Base-by-base conservation (phyloP, 208 protist genomes). In the Balamuthia mandrillaris region DNA sequence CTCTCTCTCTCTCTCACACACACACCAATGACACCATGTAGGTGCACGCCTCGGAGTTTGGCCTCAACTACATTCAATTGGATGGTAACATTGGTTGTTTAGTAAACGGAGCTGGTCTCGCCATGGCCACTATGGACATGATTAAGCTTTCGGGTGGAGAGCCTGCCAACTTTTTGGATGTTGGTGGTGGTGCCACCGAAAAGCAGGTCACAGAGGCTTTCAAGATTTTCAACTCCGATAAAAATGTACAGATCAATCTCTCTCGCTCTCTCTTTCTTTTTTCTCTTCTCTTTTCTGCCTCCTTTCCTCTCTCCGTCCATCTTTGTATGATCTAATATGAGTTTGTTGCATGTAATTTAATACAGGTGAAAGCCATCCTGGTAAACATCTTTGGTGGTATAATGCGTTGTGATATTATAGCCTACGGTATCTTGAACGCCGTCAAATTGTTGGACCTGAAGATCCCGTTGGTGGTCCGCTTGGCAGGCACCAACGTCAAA, bases 121-220 rank as follows among this genome's bases (percentile, higher is more conserved):
- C 98, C 60, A 99, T 99, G 98, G 98, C 98, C 24, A 99, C 98
- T 52, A 99, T 99, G 98, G 98, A 99, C 89, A 96, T 99, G 89
- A 99, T 99, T 88, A 98, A 98, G 81, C 92, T 98, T 10, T 90
- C 97, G 87, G 98, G 98, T 72, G 98, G 97, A 29, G 39, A 51
- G 18, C 98, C 98, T 51, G 98, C 98, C 44, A 99, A 99, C 96
- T 99, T 99, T 93, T 94, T 99, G 37, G 98, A 99, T 85, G 96
- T 99, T 52, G 98, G 98, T 87, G 98, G 98, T 84, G 88, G 88
- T 51, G 88, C 88, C 31, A 90, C 74, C n/a, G 84, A 90, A 49
- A 72, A 90, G 44, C 95, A 98, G 89, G 98, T 99, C 60, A 93
- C 93, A 7, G 95, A 96, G 44, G 98, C 98, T 37, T 98, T 99